A percentile compares a stretch with the other conserved stretches of the same genome.
Evolutionary conservation across 225 moss, liverwort and hornwort species (phyloP).

Genomic region (Bryum argenteum): DNA sequence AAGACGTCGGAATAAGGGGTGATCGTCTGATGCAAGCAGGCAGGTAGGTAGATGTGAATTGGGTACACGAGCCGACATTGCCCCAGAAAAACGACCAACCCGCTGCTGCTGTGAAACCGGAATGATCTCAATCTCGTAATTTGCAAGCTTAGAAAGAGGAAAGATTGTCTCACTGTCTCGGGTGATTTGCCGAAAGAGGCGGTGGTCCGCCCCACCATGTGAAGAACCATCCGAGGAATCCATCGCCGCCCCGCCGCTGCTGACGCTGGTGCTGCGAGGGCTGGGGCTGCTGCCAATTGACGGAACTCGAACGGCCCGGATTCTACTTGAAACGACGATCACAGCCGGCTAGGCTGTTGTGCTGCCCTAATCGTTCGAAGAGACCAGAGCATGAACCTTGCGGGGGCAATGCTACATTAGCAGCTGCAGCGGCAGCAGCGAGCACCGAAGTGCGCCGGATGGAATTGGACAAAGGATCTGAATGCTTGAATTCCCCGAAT

Average conservation of each 20-base stretch:
- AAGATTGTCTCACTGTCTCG: slow-evolving; percentile 42
- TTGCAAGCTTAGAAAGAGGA: slow-evolving; percentile 9
- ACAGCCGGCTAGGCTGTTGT: background rate
- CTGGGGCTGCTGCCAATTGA: background rate
- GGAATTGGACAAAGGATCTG: slow-evolving; percentile 9
- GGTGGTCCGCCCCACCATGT: slow-evolving; percentile 40
- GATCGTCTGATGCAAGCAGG: background rate
- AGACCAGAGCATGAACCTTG: background rate
- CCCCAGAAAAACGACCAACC: background rate
- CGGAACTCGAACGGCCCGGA: slow-evolving; percentile 14
- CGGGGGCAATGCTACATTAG: background rate
- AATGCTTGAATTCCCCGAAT: slow-evolving; percentile 19
- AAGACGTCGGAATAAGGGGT: background rate
- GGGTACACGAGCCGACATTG: slow-evolving; percentile 1
- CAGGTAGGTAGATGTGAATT: background rate
- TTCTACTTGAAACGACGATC: slow-evolving; percentile 28
- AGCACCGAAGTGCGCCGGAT: slow-evolving; percentile 13
- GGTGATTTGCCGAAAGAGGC: slow-evolving; percentile 44
- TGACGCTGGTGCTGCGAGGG: background rate
- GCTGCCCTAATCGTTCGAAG: slow-evolving; percentile 32
- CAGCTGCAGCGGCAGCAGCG: background rate
- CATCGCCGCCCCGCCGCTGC: slow-evolving; percentile 32
- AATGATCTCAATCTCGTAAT: slow-evolving; percentile 8
- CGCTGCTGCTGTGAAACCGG: background rate
- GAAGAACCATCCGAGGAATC: slow-evolving; percentile 34